Conservation (phyloP, 1,284 basidiomycete species). For the Ustilago sp. region DNA sequence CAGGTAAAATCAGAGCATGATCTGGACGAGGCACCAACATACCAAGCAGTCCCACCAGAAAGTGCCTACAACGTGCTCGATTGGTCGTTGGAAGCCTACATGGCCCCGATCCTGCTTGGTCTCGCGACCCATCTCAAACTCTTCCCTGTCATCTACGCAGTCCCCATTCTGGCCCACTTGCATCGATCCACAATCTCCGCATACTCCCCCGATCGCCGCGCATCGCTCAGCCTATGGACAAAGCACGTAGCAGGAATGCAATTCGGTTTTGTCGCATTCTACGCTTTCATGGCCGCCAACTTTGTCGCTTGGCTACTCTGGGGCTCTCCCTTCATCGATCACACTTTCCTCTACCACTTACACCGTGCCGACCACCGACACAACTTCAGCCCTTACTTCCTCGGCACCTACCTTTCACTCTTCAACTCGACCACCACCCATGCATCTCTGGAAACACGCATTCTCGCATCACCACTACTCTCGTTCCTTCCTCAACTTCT, state of each 20-base stretch:
- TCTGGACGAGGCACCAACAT: conserved; percentile 11
- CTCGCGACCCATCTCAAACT: conserved; percentile 66
- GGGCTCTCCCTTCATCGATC: conserved; percentile 90
- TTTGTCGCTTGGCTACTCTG: conserved; percentile 73
- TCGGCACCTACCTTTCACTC: conserved; percentile 82
- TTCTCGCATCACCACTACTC: conserved; percentile 53
- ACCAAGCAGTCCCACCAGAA: conserved; percentile 44
- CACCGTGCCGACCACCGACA: conserved; percentile 93
- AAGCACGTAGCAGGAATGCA: conserved; percentile 73
- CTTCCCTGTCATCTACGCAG: conserved; percentile 90
- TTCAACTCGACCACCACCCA: conserved; percentile 10
- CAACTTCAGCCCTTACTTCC: conserved; percentile 98
- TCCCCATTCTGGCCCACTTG: conserved; percentile 79
- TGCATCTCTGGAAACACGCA: conserved; percentile 11
- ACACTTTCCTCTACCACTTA: conserved; percentile 94
- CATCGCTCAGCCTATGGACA: conserved; percentile 32
- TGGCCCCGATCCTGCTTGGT: conserved; percentile 59
- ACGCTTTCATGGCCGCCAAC: conserved; percentile 79
- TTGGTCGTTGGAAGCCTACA: conserved; percentile 52
- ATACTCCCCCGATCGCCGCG: conserved; percentile 31
- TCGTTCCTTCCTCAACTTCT: conserved; percentile 77
- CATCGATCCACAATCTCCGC: conserved; percentile 43
- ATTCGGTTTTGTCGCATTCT: conserved; percentile 79
- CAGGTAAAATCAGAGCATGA: not conserved
- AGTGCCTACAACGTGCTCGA: conserved; percentile 40